phyloP scores from a whole-genome alignment of 2,329 filamentous ascomycete species.

The Diplocarpon rosae region DNA sequence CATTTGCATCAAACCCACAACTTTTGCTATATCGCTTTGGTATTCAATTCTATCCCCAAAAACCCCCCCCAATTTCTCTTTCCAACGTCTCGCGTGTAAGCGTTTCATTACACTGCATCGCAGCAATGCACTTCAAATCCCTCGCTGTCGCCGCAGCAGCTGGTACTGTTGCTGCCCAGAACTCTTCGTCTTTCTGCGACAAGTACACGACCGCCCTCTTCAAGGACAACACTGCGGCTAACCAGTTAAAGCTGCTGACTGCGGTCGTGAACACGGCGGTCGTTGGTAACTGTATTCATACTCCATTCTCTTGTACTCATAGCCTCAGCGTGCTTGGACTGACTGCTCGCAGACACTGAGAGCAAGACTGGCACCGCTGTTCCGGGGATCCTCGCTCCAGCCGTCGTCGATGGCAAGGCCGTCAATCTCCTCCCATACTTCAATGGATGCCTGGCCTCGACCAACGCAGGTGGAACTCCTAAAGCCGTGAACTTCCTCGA shows the following conservation, averaged over 20 bases:
- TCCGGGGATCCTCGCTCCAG: constrained; percentile 44
- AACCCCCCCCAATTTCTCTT: background rate
- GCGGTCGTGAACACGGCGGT: constrained; percentile 52
- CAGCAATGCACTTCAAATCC: constrained; percentile 20
- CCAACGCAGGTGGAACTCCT: constrained; percentile 37
- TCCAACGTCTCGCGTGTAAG: background rate
- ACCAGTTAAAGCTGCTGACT: constrained; percentile 44
- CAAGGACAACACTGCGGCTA: constrained; percentile 46
- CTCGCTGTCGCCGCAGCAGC: constrained; percentile 11
- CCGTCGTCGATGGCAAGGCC: constrained; percentile 36
- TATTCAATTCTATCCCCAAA: too few relatives aligned
- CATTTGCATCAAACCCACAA: background rate
- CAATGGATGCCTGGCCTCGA: constrained; percentile 40
- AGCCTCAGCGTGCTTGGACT: background rate
- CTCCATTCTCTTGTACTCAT: background rate
- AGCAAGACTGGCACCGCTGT: constrained; percentile 42
- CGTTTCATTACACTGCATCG: constrained; percentile 4
- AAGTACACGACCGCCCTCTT: constrained; percentile 51
- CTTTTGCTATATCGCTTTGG: background rate
- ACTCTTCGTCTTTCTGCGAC: constrained; percentile 46
- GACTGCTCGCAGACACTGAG: constrained; percentile 33
- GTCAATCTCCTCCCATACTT: constrained; percentile 52
- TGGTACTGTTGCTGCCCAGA: constrained; percentile 28
- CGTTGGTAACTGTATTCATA: constrained; percentile 44
- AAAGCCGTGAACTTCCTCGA: constrained; percentile 50